Evolutionary conservation across 768 basidiomycete genomes (phyloP).

Genomic region (Glaciozyma antarctica): DNA sequence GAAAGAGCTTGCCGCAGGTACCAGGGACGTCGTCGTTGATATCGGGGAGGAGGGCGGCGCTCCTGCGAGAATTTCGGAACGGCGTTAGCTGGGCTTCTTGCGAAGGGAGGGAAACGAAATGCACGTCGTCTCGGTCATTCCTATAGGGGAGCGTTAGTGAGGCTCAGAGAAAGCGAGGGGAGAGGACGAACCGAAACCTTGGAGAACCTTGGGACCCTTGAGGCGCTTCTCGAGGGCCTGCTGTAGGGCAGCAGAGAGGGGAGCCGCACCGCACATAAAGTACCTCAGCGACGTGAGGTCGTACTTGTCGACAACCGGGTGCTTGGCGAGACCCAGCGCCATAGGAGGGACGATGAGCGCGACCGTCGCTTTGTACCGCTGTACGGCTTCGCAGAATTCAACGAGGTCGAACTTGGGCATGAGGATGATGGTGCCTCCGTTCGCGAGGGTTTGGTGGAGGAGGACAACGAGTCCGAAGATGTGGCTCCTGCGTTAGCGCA

Average conservation of each 20-base stretch:
- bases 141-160: no score
- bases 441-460: constrained; percentile 50
- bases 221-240: constrained; percentile 19
- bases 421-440: constrained; percentile 51
- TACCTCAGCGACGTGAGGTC: constrained; percentile 24
- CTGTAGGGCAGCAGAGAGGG: constrained; percentile 33
- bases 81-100: neutral
- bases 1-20: constrained; percentile 57
- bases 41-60: constrained; percentile 52
- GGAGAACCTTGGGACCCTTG: neutral
- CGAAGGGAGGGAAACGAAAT: no score
- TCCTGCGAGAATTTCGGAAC: constrained; percentile 44
- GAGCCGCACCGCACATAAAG: constrained; percentile 34
- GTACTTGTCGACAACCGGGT: constrained; percentile 27
- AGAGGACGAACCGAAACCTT: constrained; percentile 4
- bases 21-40: constrained; percentile 44
- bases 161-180: no score
- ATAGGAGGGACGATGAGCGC: constrained; percentile 33
- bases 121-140: constrained; percentile 9
- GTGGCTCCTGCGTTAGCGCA: no score
- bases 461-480: no score
- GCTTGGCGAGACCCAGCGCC: constrained; percentile 24
- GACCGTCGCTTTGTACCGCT: constrained; percentile 54
- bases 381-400: constrained; percentile 55
- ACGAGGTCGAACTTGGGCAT: constrained; percentile 63